A percentile compares a stretch with the other conserved stretches of the same genome.
These are phyloP conservation scores for Seiridium cupressi DNA, from an alignment of 2,329 filamentous ascomycete species.

Conservation along the genomic window DNA sequence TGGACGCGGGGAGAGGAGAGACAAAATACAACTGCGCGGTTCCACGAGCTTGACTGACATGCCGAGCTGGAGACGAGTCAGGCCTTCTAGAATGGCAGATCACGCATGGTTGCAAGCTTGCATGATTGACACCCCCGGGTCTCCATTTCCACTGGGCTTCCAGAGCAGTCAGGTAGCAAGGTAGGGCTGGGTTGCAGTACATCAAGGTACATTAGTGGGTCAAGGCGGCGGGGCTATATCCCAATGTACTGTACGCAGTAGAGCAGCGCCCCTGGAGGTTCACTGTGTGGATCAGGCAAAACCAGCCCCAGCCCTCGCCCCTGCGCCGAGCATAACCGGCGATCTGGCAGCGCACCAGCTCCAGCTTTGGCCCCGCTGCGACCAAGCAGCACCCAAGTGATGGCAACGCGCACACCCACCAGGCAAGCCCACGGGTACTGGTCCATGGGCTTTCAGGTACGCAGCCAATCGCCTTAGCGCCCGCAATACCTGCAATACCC, in stretches of 20 bases:
- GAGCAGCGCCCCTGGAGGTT: background rate
- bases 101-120: background rate
- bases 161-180: background rate
- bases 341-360: background rate
- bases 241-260: background rate
- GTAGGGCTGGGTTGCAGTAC: background rate
- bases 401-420: constrained; percentile 6
- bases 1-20: background rate
- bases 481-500: constrained; percentile 1
- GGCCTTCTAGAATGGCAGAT: background rate
- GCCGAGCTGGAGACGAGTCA: background rate
- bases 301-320: background rate
- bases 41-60: too few species aligned
- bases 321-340: background rate
- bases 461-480: constrained; percentile 1
- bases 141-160: background rate
- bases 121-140: background rate
- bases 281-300: background rate
- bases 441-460: background rate
- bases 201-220: too few species aligned
- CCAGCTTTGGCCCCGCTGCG: background rate
- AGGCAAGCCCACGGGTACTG: background rate
- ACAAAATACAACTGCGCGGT: background rate
- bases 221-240: too few species aligned
- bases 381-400: background rate